Evolutionary conservation across 148 eudicot genomes (phyloP), one percentile per base, ranked within the genome.

Genomic region (Camellia lanceoleosa): DNA sequence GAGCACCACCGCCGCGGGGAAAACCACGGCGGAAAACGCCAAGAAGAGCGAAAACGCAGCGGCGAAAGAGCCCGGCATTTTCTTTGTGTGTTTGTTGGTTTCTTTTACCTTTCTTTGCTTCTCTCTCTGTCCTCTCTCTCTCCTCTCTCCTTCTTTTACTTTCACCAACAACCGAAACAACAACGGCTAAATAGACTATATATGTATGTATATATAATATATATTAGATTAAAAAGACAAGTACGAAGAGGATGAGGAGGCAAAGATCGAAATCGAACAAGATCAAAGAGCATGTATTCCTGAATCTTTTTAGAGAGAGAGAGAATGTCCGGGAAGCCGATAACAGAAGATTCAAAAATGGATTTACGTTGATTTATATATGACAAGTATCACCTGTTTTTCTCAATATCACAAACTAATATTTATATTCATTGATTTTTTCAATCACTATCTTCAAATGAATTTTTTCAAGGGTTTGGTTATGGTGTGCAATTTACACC

Each of bases 21-120:
- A 75, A 58, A 84, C 51, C 38, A 75, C 52, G 0, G 52, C 7
- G 52, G 5, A 49, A 7, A 49, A 4, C 11, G 82, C 49, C 54
- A 73, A 82, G 74, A 85, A 86, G 84, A 88, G 83, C 78, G 4
- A 78, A 19, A 88, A 61, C 52, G 76, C 72, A 54, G 78, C 73
- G 64, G 64, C 62, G 16, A 77, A 51, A 3, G 14, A 16, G 42
- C 65, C 77, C 83, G 79, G 83, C 88, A 83, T 88, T 66, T 68
- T 71, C 46, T 62, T 65, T 15, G 38, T 49, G 51, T 16, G 15
- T 30, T n/a, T 12, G 54, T 20, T 69, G 42, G 13, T 42, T 30
- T 73, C 49, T 78, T 41, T 43, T 42, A 18, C 52, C n/a, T 49
- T 49, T 49, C 6, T 49, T 49, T 49, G 5, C 52, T 49, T 49